Base-by-base conservation (phyloP, 2,329 filamentous ascomycete species). In the Seiridium unicorne region DNA sequence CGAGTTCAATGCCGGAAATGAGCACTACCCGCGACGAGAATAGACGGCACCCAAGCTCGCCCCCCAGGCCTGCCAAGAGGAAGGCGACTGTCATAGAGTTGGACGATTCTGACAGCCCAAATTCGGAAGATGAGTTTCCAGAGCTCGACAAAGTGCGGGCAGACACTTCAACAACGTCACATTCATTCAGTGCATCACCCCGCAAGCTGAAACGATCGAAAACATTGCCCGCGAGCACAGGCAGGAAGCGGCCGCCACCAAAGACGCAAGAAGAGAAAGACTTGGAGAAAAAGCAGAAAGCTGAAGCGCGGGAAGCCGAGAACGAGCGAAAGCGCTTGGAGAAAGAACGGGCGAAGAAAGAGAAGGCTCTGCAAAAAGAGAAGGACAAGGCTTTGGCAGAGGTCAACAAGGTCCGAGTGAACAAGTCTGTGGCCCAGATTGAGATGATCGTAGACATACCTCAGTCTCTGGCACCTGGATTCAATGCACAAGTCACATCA, bases 381-480 rank as follows among this genome's bases (percentile, higher is more conserved):
- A 78, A 79, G 3, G 85, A 84, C 9, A 84, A 85, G 5, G 89
- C 91, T 6, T 75, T 93, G 31, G 85, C 86, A 3, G 87, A 91
- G 63, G 89, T 87, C 47, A 94, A 94, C 74, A 92, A 89, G 68
- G 75, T 88, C 8, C 86, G 86, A 56, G 86, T 85, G 0, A 87
- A 92, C 74, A 92, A 91, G 75, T 92, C 91, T 65, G 77, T 87
- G 0, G 89, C 90, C 0, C 84, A 87, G 0, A 83, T 83, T 0
- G 90, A 95, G 72, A 94, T 95, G 90, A 88, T 94, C 55, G 81
- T 92, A 1, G 85, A 91, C 65, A 76, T 94, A 32, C 84, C 90
- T 0, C 73, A 75, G 0, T 81, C 80, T 1, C 74, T 94, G 1
- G 74, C 82, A 31, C 72, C 79, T 0, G 76, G 73, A 0, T 69